phyloP scores from a whole-genome alignment of 176 grass and related monocot species.

The Saccharum spontaneum region DNA sequence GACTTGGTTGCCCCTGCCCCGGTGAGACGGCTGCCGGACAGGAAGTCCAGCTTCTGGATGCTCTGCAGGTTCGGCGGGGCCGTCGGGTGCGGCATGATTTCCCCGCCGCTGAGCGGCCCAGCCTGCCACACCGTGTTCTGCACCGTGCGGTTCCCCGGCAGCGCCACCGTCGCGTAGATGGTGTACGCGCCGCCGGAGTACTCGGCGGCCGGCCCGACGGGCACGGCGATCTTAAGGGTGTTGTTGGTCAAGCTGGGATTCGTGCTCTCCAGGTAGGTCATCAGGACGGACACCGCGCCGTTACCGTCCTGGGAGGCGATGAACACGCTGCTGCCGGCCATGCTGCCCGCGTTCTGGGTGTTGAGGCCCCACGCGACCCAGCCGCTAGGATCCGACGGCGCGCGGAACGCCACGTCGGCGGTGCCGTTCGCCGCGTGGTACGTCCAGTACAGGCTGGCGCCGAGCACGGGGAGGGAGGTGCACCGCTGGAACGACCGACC shows the following conservation, averaged over 20 bases:
- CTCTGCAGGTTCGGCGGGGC: constrained; percentile 22
- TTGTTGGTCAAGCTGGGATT: constrained; percentile 30
- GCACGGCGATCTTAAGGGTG: constrained; percentile 37
- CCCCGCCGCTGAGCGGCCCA: constrained; percentile 22
- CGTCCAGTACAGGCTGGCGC: constrained; percentile 65
- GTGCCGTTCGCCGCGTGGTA: constrained; percentile 55
- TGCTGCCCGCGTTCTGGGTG: constrained; percentile 1
- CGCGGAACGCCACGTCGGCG: constrained; percentile 66
- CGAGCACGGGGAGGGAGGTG: constrained; percentile 52
- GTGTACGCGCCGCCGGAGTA: constrained; percentile 60
- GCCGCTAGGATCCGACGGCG: constrained; percentile 12
- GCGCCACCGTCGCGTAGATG: constrained; percentile 62
- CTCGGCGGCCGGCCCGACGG: constrained; percentile 30
- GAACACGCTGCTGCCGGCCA: constrained; percentile 59
- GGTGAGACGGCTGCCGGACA: constrained; percentile 22
- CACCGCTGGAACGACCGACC: constrained; percentile 46
- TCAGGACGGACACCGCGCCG: constrained; percentile 39
- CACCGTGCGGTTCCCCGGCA: constrained; percentile 51
- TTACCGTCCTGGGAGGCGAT: constrained; percentile 43
- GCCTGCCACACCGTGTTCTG: constrained; percentile 78
- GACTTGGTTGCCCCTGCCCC: not conserved
- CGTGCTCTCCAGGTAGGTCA: constrained; percentile 24
- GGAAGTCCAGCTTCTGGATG: constrained; percentile 42
- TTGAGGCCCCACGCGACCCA: constrained; percentile 91
- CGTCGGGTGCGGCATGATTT: constrained; percentile 24